Percentiles rank a stretch among this genome's conserved stretches.
These are phyloP conservation scores for Rutstroemia sp. DNA, from an alignment of 2,329 filamentous ascomycete species.

Conservation along the genomic window DNA sequence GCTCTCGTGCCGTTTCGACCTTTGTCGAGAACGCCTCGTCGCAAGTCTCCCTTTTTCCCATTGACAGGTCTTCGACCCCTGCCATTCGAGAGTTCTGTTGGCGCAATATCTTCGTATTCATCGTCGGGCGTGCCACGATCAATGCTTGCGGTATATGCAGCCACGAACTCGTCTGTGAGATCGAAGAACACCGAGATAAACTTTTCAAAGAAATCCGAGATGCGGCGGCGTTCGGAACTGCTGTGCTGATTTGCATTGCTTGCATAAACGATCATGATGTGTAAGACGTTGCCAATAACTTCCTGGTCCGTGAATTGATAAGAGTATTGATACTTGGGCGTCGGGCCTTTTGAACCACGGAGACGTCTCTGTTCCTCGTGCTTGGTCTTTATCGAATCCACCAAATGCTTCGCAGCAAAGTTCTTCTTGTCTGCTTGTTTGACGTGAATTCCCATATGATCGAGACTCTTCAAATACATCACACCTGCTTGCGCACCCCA, in stretches of 20 bases:
- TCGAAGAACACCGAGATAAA: constrained; percentile 75
- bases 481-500: constrained; percentile 94
- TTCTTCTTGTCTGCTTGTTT: constrained; percentile 87
- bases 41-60: constrained; percentile 71
- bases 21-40: constrained; percentile 78
- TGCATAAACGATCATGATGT: constrained; percentile 57
- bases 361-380: constrained; percentile 82
- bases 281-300: constrained; percentile 55
- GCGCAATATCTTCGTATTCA: constrained; percentile 55
- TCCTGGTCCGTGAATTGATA: constrained; percentile 68
- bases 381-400: constrained; percentile 85
- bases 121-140: constrained; percentile 68
- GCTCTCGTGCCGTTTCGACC: constrained; percentile 63
- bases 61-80: constrained; percentile 54
- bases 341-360: constrained; percentile 53
- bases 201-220: constrained; percentile 67
- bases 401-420: constrained; percentile 82
- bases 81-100: constrained; percentile 63
- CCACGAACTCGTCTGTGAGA: constrained; percentile 61
- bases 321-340: constrained; percentile 64
- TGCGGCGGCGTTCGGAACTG: constrained; percentile 63
- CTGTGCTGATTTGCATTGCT: constrained; percentile 65
- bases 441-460: constrained; percentile 89
- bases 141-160: constrained; percentile 59
- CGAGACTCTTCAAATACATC: constrained; percentile 92